phyloP scores from a whole-genome alignment of 2,329 filamentous ascomycete genomes.

The Aspergillus hortae region DNA sequence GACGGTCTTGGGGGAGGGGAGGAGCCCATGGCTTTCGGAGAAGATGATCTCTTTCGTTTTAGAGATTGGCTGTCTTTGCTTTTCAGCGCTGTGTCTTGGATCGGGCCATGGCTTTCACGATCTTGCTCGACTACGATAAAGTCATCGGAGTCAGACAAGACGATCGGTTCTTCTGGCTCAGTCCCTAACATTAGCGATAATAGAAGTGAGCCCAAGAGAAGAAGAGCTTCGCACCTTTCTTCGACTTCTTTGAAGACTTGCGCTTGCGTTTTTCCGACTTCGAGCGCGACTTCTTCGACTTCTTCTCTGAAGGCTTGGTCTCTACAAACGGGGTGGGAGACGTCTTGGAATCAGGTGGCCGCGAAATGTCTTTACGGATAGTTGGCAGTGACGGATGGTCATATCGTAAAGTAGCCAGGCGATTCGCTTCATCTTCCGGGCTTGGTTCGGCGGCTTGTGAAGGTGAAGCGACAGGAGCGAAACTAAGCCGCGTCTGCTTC shows the following conservation, averaged over 20 bases:
- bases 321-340: conserved; percentile 7
- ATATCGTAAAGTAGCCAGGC: conserved; percentile 33
- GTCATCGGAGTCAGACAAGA: not conserved
- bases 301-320: conserved; percentile 1
- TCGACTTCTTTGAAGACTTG: conserved; percentile 3
- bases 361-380: conserved; percentile 8
- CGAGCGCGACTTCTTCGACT: conserved; percentile 2
- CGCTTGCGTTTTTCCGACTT: conserved; percentile 2
- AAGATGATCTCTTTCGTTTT: conserved; percentile 17
- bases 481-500: conserved; percentile 44
- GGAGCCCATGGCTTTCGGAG: conserved; percentile 4
- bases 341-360: conserved; percentile 4
- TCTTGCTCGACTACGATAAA: conserved; percentile 6
- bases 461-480: conserved; percentile 32
- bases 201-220: not conserved
- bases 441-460: conserved; percentile 20
- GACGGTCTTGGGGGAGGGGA: conserved; percentile 1
- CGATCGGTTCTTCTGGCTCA: not conserved
- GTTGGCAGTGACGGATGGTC: conserved; percentile 23
- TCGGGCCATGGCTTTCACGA: conserved; percentile 15
- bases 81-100: conserved; percentile 14
- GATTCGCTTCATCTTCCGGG: conserved; percentile 20
- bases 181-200: not conserved
- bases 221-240: not conserved
- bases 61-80: not conserved